Evolutionary conservation across 2,329 filamentous ascomycete species (phyloP), one percentile per base, ranked within the genome.

Genomic region (Paraphaeosphaeria sporulosa): DNA sequence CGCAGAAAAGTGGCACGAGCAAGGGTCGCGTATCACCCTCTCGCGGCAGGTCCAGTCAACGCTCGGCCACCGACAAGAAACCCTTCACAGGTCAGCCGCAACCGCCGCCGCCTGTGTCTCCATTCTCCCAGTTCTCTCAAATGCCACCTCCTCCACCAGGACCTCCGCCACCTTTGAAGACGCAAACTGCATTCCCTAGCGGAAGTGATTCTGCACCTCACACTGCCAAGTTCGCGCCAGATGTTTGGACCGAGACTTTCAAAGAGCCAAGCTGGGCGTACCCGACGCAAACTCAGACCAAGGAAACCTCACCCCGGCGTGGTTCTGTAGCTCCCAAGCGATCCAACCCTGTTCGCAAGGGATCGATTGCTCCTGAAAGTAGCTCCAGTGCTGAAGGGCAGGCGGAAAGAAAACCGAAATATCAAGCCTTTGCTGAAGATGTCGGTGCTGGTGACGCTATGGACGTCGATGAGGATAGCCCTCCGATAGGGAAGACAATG

Each of bases 401-500:
- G 49, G 58, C 64, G 15, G 68, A 69, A 17, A 53, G 68, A 6
- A 70, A 66, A n/a, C 65, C 71, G 25, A 72, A 69, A 55, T 71
- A 71, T 46, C 75, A 76, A 51, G 69, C 73, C 15, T 72, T 69
- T 51, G 72, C 72, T 53, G 71, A 75, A 55, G 74, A 74, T 0
- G 69, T 63, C 40, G 68, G 65, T 27, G 72, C 71, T 57, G 72
- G 64, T 4, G 79, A 83, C 64, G 79, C 79, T 0, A 84, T 84
- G 82, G 82, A 83, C 51, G 82, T 84, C 36, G 81, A 83, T 60
- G 71, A 76, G 1, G 68, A 73, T 19, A 61, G 77, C 68, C 60
- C 77, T 60, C 58, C 70, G 7, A 49, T 63, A 2, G 58, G 55
- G 8, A 66, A 64, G 19, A 23, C 61, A 5, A 65, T 63, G 17